Evolutionary conservation across 1,139 yeast species (phyloP), one percentile per base, ranked within the genome.

Genomic region (Hanseniaspora uvarum): DNA sequence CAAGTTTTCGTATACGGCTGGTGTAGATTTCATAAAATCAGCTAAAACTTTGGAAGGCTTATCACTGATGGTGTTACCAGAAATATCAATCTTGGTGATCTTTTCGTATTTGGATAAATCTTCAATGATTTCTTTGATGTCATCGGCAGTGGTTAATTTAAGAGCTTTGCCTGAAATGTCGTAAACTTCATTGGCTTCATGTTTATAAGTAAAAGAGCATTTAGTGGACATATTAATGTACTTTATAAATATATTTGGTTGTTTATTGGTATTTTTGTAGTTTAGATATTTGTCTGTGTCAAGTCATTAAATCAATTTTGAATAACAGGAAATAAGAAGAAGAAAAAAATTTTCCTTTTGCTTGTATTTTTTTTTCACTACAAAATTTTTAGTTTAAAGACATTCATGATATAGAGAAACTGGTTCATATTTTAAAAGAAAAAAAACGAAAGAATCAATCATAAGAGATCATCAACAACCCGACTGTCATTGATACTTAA

Each of bases 21-120:
- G 62, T 56, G 73, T 66, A 46, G 66, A 60, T 40, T 65, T 63
- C 52, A 87, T 68, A n/a, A 79, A 76, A 54, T 76, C 73, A 48
- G 94, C 86, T 55, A 89, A 71, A 21, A 78, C 77, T 63, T 78
- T 75, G 38, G 95, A 85, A 6, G 96, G 95, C 50, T 81, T 95
- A 56, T 88, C 81, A 55, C 98, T 96, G 59, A 88, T 80, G 44
- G 98, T 89, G 72, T 92, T 92, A 60, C 98, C 98, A 19, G 89
- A 83, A 55, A 92, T 75, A 66, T 86, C 94, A 56, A 89, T 72
- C 62, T 79, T 80, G 52, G 75, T 76, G 57, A 87, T 69, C 55
- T 67, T 66, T 30, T 62, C 64, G 56, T 63, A 65, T 59, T 66
- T 68, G 26, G 69, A 64, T 56, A 87, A 70, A 59, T 80, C 82